phyloP scores from a whole-genome alignment of 2,329 filamentous ascomycete genomes.

The Clonostachys chloroleuca region DNA sequence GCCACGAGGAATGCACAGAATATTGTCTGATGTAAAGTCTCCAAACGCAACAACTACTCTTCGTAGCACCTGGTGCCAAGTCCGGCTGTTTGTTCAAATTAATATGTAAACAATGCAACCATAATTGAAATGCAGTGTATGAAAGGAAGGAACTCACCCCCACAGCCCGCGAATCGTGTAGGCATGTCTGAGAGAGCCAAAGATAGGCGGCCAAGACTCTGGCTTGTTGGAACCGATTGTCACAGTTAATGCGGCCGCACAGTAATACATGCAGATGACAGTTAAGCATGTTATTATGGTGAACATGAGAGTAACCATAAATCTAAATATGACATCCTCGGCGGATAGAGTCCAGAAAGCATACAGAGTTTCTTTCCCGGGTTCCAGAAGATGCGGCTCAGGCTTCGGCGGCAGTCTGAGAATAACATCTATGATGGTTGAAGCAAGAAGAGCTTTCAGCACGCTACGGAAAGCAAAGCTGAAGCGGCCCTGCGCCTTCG shows the following conservation, averaged over 20 bases:
- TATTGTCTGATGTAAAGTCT: constrained; percentile 3
- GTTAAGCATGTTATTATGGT: not conserved
- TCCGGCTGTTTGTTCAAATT: no score
- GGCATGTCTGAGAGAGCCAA: not conserved
- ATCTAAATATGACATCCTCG: constrained; percentile 4
- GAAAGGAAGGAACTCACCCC: constrained; percentile 2
- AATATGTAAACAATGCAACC: not conserved
- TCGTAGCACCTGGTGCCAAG: constrained; percentile 6
- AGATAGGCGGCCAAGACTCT: constrained; percentile 1
- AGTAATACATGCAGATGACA: not conserved
- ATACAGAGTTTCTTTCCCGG: constrained; percentile 2
- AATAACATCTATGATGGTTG: constrained; percentile 1
- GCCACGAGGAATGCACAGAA: constrained; percentile 1
- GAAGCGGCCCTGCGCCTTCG: not conserved
- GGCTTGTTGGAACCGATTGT: constrained; percentile 1
- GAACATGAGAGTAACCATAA: not conserved
- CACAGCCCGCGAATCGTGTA: constrained; percentile 6
- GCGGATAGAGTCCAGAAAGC: not conserved
- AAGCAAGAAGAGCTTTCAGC: not conserved
- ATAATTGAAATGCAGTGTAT: not conserved
- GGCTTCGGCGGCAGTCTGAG: not conserved
- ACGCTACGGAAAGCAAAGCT: not conserved
- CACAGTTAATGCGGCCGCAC: not conserved
- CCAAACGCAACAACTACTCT: constrained; percentile 1
- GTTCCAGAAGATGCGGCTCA: not conserved